These are phyloP conservation scores for Mesembryanthemum crystallinum DNA, from an alignment of 148 eudicot genomes.

Conservation along the genomic window DNA sequence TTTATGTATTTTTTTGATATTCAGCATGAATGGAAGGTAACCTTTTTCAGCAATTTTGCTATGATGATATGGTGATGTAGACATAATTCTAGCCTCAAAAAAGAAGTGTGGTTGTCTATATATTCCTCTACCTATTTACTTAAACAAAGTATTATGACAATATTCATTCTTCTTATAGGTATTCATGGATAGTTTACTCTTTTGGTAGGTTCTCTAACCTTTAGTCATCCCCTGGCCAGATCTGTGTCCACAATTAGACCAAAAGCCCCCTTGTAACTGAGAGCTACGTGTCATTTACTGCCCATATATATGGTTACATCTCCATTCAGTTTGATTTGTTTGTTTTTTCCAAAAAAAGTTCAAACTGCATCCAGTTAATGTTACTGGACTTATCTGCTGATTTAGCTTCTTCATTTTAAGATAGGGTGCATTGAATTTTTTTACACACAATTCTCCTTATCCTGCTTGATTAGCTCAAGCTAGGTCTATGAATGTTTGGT, in stretches of 20 bases:
- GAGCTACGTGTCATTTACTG: neutral
- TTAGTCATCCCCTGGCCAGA: neutral
- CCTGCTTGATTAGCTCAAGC: neutral
- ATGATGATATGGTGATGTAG: neutral
- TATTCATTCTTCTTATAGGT: neutral
- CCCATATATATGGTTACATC: neutral
- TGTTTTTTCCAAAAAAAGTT: neutral
- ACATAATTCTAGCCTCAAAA: neutral
- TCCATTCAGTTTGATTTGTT: neutral
- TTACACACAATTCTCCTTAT: too few species aligned
- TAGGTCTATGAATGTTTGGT: slow-evolving; percentile 5
- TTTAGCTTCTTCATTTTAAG: too few species aligned
- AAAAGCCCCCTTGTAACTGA: neutral
- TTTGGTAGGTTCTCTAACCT: neutral
- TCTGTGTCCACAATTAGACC: neutral
- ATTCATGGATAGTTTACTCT: neutral
- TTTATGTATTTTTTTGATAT: too few species aligned
- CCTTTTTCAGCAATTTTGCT: neutral
- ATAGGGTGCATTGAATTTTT: too few species aligned
- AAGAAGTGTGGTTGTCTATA: neutral
- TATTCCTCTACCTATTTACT: neutral
- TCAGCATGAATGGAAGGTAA: neutral
- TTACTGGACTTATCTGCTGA: too few species aligned
- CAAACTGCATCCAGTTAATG: neutral
- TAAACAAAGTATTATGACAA: neutral